Conservation (phyloP, 257 asterid species). For the Penstemon davidsonii region DNA sequence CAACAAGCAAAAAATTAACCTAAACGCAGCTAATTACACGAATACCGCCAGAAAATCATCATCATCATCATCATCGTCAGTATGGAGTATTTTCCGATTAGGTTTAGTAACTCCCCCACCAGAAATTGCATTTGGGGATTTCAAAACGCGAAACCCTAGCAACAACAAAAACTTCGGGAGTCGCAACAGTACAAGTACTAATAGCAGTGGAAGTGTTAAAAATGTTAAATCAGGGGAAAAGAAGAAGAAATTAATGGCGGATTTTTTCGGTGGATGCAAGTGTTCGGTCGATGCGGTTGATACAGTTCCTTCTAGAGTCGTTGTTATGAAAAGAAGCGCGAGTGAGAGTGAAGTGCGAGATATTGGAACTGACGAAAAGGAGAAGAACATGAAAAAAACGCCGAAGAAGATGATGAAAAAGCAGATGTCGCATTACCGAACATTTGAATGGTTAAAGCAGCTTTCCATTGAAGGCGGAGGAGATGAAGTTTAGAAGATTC, state of each 20-base stretch:
- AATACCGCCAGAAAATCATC: conserved; percentile 29
- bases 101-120: conserved; percentile 72
- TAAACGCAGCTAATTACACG: neutral
- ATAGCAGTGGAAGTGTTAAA: conserved; percentile 24
- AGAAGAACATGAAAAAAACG: conserved; percentile 4
- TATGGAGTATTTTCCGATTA: conserved; percentile 59
- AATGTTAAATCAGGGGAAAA: neutral
- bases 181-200: conserved; percentile 51
- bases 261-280: conserved; percentile 54
- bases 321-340: conserved; percentile 33
- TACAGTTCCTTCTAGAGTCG: conserved; percentile 38
- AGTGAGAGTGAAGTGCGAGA: conserved; percentile 30
- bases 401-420: conserved; percentile 31
- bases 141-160: conserved; percentile 42
- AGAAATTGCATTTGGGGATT: conserved; percentile 59
- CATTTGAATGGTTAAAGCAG: conserved; percentile 92
- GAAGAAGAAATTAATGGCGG: conserved; percentile 37
- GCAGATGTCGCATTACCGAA: conserved; percentile 69
- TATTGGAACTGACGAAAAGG: conserved; percentile 23
- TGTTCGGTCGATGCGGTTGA: conserved; percentile 61
- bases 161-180: conserved; percentile 35
- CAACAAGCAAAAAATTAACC: conserved; percentile 19
- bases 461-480: conserved; percentile 63
- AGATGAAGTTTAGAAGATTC: conserved; percentile 36
- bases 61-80: conserved; percentile 31